A percentile compares a stretch with the other conserved stretches of the same genome.
These are phyloP conservation scores for Senecio squalidus DNA, from an alignment of 140 eudicot species.

Conservation along the genomic window DNA sequence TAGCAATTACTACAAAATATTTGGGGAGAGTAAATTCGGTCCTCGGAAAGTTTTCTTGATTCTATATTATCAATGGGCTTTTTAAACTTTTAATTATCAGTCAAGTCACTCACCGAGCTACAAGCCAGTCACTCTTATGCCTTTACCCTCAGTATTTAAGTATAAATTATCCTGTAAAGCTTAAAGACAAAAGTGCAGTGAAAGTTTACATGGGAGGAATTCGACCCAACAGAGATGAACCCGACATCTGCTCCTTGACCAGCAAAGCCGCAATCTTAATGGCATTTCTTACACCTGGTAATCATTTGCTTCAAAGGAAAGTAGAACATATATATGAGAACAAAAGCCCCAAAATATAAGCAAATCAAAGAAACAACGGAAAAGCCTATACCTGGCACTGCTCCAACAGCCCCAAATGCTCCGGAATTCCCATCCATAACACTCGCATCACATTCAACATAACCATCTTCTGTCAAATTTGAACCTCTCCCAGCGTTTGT, in stretches of 20 bases:
- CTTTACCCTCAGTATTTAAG: too few species aligned
- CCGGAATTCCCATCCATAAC: constrained; percentile 86
- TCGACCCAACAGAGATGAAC: constrained; percentile 81
- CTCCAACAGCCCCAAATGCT: constrained; percentile 94
- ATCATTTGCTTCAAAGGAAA: constrained; percentile 55
- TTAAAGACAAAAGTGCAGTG: constrained; percentile 8
- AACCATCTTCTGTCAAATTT: constrained; percentile 90
- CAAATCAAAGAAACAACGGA: neutral
- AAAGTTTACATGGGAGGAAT: constrained; percentile 82
- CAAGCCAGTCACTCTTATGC: neutral
- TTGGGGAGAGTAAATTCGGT: too few species aligned
- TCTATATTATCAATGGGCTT: neutral
- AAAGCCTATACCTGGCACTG: constrained; percentile 70
- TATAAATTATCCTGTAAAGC: too few species aligned
- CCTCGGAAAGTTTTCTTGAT: too few species aligned
- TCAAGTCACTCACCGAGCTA: neutral
- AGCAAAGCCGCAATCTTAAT: constrained; percentile 76
- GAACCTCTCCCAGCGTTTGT: constrained; percentile 97
- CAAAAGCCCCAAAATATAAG: constrained; percentile 12
- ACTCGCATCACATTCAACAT: constrained; percentile 96
- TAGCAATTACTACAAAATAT: too few species aligned
- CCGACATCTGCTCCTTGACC: constrained; percentile 71
- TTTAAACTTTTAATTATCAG: neutral
- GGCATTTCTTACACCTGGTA: constrained; percentile 87
- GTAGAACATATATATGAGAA: constrained; percentile 30